A percentile compares a stretch with the other conserved stretches of the same genome.
Conservation (phyloP, 345 rosid species). For the Melaleuca quinquenervia region DNA sequence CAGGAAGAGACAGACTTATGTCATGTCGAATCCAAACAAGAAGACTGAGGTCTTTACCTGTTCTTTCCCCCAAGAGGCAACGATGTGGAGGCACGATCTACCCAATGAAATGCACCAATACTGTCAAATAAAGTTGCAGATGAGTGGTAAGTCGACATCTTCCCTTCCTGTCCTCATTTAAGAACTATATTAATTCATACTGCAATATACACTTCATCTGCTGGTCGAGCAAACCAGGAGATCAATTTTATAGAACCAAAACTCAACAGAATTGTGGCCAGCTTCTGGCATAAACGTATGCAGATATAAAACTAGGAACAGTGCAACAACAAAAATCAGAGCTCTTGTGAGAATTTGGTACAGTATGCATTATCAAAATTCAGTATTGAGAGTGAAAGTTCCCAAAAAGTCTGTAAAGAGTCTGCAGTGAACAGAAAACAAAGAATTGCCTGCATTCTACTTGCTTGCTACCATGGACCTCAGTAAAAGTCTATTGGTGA, state of each 20-base stretch:
- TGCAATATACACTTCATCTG: not conserved
- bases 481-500: not conserved
- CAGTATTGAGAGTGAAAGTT: not conserved
- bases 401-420: not conserved
- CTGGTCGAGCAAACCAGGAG: not conserved
- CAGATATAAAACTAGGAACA: not conserved
- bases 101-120: constrained; percentile 88
- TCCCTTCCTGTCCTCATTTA: not conserved
- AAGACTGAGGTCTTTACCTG: constrained; percentile 25
- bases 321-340: not conserved
- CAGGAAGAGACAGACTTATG: not conserved
- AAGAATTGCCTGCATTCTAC: not conserved
- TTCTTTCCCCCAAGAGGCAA: constrained; percentile 17
- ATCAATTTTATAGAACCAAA: not conserved
- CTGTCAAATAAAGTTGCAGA: constrained; percentile 18
- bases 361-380: not conserved
- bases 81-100: constrained; percentile 61
- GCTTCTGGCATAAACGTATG: not conserved
- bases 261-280: not conserved
- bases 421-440: not conserved
- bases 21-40: not conserved
- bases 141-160: not conserved
- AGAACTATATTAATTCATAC: not conserved
- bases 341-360: not conserved
- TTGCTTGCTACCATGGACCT: not conserved